These are phyloP conservation scores for Poteriospumella lacustris DNA, from an alignment of 108 stramenopile genomes.

Conservation along the genomic window DNA sequence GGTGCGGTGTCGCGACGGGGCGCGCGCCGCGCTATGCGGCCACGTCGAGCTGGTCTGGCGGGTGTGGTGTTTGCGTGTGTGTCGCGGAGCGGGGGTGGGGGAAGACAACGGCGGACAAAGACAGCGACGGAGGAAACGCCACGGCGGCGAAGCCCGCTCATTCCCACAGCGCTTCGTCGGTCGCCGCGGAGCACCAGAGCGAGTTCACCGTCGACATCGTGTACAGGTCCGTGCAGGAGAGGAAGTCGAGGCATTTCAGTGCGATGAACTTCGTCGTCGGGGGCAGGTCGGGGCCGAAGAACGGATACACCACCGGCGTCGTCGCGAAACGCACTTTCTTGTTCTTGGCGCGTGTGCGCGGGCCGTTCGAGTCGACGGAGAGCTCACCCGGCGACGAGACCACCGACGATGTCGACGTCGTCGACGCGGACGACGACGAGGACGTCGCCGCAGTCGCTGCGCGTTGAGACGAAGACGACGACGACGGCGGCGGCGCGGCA, in stretches of 20 bases:
- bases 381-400: background rate
- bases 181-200: background rate
- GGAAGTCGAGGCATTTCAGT: background rate
- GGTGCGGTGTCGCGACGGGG: too few species aligned
- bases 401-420: background rate
- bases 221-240: background rate
- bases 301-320: background rate
- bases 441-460: background rate
- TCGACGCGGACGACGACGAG: background rate
- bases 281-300: slow-evolving; percentile 10
- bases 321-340: background rate
- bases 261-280: background rate
- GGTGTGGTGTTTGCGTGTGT: too few species aligned
- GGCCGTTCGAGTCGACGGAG: background rate
- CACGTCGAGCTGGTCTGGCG: too few species aligned
- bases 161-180: slow-evolving; percentile 27
- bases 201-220: background rate
- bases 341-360: background rate
- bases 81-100: too few species aligned
- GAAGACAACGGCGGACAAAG: too few species aligned
- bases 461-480: background rate
- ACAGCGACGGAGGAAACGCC: too few species aligned
- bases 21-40: too few species aligned
- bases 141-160: too few species aligned
- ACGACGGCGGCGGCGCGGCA: background rate